Percentiles rank a stretch among this genome's conserved stretches.
Conservation (phyloP, 2,329 filamentous ascomycete genomes). For the Dactylellina parvicollis region DNA sequence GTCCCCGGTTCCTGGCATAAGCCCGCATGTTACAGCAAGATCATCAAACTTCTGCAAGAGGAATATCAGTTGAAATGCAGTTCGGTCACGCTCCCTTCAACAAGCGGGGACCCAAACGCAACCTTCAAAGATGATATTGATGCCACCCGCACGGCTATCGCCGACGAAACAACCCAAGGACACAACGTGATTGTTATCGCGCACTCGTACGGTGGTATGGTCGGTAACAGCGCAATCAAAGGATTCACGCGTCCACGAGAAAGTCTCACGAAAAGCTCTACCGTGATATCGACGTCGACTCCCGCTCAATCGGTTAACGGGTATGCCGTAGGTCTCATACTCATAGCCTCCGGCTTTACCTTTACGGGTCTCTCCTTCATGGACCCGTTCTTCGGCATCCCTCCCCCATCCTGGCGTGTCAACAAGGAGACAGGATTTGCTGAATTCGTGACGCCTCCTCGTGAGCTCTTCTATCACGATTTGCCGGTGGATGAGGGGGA, state of each 20-base stretch:
- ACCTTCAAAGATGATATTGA: constrained; percentile 64
- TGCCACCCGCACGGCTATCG: constrained; percentile 61
- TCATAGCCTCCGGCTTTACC: constrained; percentile 64
- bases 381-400: constrained; percentile 62
- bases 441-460: constrained; percentile 60
- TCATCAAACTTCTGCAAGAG: constrained; percentile 60
- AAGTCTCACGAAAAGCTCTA: constrained; percentile 35
- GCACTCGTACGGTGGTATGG: constrained; percentile 66
- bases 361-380: constrained; percentile 62
- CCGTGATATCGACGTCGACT: background rate
- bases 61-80: constrained; percentile 60
- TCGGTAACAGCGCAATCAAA: constrained; percentile 64
- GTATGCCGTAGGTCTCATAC: constrained; percentile 63
- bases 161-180: constrained; percentile 60
- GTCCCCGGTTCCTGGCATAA: constrained; percentile 66
- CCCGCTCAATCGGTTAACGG: constrained; percentile 56
- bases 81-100: constrained; percentile 62
- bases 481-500: constrained; percentile 63
- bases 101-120: constrained; percentile 59
- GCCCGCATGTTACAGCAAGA: constrained; percentile 61
- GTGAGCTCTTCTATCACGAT: constrained; percentile 67
- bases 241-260: constrained; percentile 60
- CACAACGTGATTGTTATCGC: constrained; percentile 64
- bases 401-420: constrained; percentile 63
- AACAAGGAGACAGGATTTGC: constrained; percentile 63